Evolutionary conservation across 1,139 yeast genomes (phyloP).

Genomic region (Nakaseomyces kungkrabaensis): DNA sequence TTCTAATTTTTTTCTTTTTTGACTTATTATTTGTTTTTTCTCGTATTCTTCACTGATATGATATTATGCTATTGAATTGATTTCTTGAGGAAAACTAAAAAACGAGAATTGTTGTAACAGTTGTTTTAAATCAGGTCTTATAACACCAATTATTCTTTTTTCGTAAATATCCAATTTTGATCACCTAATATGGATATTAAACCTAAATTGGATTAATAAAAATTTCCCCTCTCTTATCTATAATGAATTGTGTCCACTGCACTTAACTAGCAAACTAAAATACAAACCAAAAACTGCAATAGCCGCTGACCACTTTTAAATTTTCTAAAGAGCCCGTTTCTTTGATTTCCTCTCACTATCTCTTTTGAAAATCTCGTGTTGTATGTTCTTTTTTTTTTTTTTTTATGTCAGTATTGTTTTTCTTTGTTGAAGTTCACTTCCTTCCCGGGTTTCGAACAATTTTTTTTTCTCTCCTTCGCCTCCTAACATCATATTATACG

Average conservation of each 20-base stretch:
- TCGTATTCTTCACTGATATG: too few species aligned
- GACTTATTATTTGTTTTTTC: background rate
- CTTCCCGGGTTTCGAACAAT: background rate
- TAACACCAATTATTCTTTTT: too few species aligned
- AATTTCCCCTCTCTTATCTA: too few species aligned
- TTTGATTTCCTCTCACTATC: background rate
- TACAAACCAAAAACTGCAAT: background rate
- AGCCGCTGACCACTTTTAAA: background rate
- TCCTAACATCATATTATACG: background rate
- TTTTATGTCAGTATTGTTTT: background rate
- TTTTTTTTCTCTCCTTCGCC: background rate
- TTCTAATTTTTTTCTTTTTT: background rate
- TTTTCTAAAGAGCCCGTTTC: background rate
- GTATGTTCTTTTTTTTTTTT: background rate
- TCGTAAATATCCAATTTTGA: too few species aligned
- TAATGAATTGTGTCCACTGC: too few species aligned
- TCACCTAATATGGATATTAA: too few species aligned
- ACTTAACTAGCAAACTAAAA: background rate
- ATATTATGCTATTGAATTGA: too few species aligned
- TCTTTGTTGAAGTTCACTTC: background rate
- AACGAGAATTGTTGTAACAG: too few species aligned
- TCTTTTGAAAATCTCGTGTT: constrained; percentile 3
- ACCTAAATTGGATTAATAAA: too few species aligned
- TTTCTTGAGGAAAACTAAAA: too few species aligned
- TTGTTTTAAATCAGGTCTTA: too few species aligned